These are phyloP conservation scores for Achaetomium macrosporum DNA, from an alignment of 2,329 filamentous ascomycete genomes.

Conservation along the genomic window DNA sequence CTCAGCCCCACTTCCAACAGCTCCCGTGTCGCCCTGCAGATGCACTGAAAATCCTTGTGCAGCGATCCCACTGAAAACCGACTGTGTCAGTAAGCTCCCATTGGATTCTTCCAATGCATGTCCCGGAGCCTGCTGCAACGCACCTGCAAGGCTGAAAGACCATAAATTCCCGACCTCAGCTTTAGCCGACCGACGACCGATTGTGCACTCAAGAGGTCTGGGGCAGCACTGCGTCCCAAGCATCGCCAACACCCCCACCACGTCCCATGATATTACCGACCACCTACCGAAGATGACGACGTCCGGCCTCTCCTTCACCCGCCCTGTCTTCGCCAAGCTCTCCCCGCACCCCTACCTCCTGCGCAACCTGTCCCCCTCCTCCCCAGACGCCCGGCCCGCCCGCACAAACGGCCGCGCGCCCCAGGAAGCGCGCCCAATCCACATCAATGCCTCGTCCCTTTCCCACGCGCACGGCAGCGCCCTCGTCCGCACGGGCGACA, in stretches of 20 bases:
- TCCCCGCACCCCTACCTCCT: conserved; percentile 85
- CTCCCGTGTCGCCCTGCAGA: neutral
- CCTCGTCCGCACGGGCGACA: conserved; percentile 82
- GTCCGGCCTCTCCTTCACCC: conserved; percentile 39
- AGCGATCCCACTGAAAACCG: neutral
- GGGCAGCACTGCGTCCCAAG: no score
- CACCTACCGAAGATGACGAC: neutral
- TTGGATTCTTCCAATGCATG: neutral
- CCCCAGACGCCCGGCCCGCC: conserved; percentile 41
- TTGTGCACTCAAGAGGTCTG: no score
- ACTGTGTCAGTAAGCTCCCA: neutral
- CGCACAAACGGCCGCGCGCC: conserved; percentile 78
- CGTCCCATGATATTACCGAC: neutral
- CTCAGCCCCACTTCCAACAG: neutral
- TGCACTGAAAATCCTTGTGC: conserved; percentile 2
- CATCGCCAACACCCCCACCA: neutral
- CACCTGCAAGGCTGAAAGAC: conserved; percentile 17
- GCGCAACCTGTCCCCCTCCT: conserved; percentile 66
- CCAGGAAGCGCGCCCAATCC: conserved; percentile 62
- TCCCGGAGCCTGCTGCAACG: neutral
- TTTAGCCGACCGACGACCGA: no score
- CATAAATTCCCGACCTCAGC: conserved; percentile 4
- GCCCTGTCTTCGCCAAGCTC: conserved; percentile 79
- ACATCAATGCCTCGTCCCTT: conserved; percentile 75
- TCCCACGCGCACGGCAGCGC: conserved; percentile 87